A percentile compares a stretch with the other conserved stretches of the same genome.
Evolutionary conservation across 2,329 filamentous ascomycete genomes (phyloP).

Genomic region (Fonsecaea multimorphosa): DNA sequence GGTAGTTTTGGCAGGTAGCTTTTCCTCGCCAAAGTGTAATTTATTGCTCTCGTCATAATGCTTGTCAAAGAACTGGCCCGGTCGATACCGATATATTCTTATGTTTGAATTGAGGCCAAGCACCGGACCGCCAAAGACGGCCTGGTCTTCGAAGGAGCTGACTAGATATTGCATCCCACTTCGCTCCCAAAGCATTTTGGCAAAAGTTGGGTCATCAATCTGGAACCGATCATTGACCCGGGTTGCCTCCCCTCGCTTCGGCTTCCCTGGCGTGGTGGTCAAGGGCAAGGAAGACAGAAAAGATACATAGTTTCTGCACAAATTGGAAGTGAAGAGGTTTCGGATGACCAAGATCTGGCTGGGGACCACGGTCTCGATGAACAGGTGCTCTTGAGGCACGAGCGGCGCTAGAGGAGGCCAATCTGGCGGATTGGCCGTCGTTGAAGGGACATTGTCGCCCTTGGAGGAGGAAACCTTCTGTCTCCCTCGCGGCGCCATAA

Average conservation of each 20-base stretch:
- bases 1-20: constrained; percentile 71
- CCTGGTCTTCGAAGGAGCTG: constrained; percentile 43
- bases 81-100: constrained; percentile 82
- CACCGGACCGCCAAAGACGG: constrained; percentile 77
- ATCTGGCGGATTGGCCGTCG: constrained; percentile 51
- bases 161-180: constrained; percentile 73
- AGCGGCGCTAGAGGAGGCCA: constrained; percentile 77
- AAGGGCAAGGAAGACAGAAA: constrained; percentile 75
- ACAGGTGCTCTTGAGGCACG: constrained; percentile 69
- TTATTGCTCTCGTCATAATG: constrained; percentile 92
- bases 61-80: constrained; percentile 88
- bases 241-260: constrained; percentile 79
- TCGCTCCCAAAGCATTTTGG: constrained; percentile 74
- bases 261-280: constrained; percentile 76
- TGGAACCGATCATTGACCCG: constrained; percentile 91
- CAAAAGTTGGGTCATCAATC: constrained; percentile 76
- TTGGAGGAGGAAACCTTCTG: constrained; percentile 19
- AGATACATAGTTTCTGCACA: constrained; percentile 77
- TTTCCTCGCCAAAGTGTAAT: constrained; percentile 62
- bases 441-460: constrained; percentile 2
- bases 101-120: constrained; percentile 90
- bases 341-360: constrained; percentile 75
- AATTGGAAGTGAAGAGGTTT: constrained; percentile 73
- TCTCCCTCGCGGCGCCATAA: constrained; percentile 32
- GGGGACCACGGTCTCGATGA: constrained; percentile 62